Conservation (phyloP, 192 early-diverging fungal species). For the Rhizoclosmatium sp. region DNA sequence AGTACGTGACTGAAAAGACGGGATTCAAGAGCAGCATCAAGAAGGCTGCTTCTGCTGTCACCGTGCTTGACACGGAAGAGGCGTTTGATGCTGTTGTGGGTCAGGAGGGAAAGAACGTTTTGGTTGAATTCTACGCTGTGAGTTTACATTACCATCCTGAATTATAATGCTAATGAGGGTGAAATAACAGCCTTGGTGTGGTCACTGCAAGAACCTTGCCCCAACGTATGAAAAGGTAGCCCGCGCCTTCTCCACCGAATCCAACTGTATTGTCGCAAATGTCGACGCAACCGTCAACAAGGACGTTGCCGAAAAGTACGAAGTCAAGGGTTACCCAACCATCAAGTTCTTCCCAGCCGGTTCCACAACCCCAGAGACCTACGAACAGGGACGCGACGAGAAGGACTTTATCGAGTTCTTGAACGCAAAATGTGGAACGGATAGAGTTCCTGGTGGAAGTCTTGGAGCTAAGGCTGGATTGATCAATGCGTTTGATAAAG, state of each 20-base stretch:
- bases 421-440: constrained; percentile 83
- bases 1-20: constrained; percentile 84
- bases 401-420: constrained; percentile 80
- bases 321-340: constrained; percentile 87
- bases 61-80: constrained; percentile 66
- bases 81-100: constrained; percentile 81
- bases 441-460: constrained; percentile 77
- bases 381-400: constrained; percentile 76
- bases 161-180: constrained; percentile 25
- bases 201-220: constrained; percentile 83
- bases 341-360: constrained; percentile 84
- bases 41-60: constrained; percentile 70
- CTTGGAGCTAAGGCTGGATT: constrained; percentile 71
- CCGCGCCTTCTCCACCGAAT: constrained; percentile 77
- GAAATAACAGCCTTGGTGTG: constrained; percentile 42
- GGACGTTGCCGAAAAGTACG: constrained; percentile 69
- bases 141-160: constrained; percentile 70
- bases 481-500: constrained; percentile 64
- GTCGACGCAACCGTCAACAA: constrained; percentile 80
- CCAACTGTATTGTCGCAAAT: constrained; percentile 85
- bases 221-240: constrained; percentile 93
- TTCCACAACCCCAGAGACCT: constrained; percentile 67
- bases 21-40: constrained; percentile 76
- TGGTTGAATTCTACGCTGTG: constrained; percentile 91
- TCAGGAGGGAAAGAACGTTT: constrained; percentile 71